Evolutionary conservation across 2,329 filamentous ascomycete genomes (phyloP), one percentile per base, ranked within the genome.

Genomic region (Apiospora malaysiana): DNA sequence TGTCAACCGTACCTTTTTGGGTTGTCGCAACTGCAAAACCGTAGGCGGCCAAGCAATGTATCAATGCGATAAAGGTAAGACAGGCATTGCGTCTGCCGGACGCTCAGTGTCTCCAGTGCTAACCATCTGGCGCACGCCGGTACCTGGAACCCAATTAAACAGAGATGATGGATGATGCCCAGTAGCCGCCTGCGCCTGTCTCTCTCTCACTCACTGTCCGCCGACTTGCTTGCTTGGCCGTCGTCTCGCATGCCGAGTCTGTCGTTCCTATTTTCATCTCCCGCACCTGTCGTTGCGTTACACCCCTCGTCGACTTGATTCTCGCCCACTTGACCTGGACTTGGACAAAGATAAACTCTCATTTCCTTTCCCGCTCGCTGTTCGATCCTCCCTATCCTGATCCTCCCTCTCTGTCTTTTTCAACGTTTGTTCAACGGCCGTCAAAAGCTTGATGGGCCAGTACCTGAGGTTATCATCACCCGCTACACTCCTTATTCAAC

Each of bases 11-110:
- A 40, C 51, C 56, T 40, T 63, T 63, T 63, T 40, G 56, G 32
- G 14, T 40, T 63, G 56, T 63, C 27, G 56, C 56, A 63, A 63
- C 56, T 63, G 56, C 51, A n/a, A 59, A 59, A 59, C 51, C 51
- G 32, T n/a, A 37, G 25, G 51, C 32, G 32, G 56, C 56, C 56
- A 63, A 63, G 56, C 56, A 63, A n/a, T 46, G 43, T 46, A 23
- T 40, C 56, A 40, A 63, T 63, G 32, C 32, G 5, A 9, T 18
- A 37, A n/a, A 40, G 56, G 18, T 63, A 63, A 63, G 56, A 63
- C 56, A 63, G 56, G 6, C 56, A 63, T n/a, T 63, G 56, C 56
- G 56, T 63, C 56, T 63, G 56, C 18, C 32, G 32, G 9, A 37
- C 56, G 56, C 56, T 37, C 18, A n/a, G 9, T 40, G 56, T 63